Evolutionary conservation across 1,284 basidiomycete genomes (phyloP).

Genomic region (Moesziomyces antarcticus): DNA sequence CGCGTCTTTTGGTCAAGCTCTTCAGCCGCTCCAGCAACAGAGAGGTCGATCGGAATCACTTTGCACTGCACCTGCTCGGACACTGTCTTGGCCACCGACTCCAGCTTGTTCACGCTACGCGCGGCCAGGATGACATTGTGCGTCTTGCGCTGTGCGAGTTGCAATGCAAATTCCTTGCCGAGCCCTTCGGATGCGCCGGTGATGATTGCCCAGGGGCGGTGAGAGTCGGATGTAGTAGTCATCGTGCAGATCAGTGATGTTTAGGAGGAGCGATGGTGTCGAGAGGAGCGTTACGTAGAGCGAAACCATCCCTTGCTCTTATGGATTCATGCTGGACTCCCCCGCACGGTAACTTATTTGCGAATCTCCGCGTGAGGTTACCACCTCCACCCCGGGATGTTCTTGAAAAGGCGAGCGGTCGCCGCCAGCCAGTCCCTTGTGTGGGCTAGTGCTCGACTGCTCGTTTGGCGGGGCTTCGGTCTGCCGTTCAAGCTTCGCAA

Average conservation of each 20-base stretch:
- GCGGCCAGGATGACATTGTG: slow-evolving; percentile 29
- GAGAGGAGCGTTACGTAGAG: too few relatives aligned
- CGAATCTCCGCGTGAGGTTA: too few relatives aligned
- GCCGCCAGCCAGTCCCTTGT: too few relatives aligned
- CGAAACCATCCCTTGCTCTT: too few relatives aligned
- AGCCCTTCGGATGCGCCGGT: slow-evolving; percentile 35
- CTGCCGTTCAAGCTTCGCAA: too few relatives aligned
- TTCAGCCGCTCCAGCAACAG: slow-evolving; percentile 25
- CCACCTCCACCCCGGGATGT: too few relatives aligned
- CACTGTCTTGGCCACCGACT: slow-evolving; percentile 5
- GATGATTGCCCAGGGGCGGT: slow-evolving; percentile 22
- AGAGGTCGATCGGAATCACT: slow-evolving; percentile 26
- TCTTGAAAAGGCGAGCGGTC: too few relatives aligned
- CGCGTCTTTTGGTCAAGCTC: slow-evolving; percentile 17
- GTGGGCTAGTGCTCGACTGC: too few relatives aligned
- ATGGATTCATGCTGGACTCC: too few relatives aligned
- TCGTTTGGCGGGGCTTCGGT: too few relatives aligned
- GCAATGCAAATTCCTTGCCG: slow-evolving; percentile 24
- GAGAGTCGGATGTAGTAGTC: slow-evolving; percentile 1
- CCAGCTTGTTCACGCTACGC: slow-evolving; percentile 18
- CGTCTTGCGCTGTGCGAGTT: slow-evolving; percentile 23
- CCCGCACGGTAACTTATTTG: too few relatives aligned
- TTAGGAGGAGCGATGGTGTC: too few relatives aligned
- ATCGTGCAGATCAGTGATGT: not conserved
- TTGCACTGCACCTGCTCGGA: slow-evolving; percentile 23